Evolutionary conservation across 345 rosid species (phyloP).

Genomic region (Rhizophora apiculata): DNA sequence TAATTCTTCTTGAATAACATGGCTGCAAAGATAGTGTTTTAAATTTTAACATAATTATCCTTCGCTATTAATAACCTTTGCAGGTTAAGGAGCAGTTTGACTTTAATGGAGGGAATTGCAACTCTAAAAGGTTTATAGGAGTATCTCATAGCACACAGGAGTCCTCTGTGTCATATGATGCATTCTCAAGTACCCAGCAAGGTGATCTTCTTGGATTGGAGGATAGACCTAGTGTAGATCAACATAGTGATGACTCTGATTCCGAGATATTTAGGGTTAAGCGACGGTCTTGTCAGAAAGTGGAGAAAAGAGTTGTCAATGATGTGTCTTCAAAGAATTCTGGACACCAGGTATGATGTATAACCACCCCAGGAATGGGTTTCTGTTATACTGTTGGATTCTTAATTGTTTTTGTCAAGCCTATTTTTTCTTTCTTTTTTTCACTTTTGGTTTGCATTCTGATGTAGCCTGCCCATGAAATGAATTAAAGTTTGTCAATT

Average conservation of each 20-base stretch:
- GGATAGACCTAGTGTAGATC: slow-evolving; percentile 31
- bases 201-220: slow-evolving; percentile 28
- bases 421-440: no score
- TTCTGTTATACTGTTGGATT: no score
- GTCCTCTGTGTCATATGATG: slow-evolving; percentile 38
- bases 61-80: slow-evolving; percentile 10
- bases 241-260: slow-evolving; percentile 81
- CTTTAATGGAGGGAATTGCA: slow-evolving; percentile 29
- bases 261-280: slow-evolving; percentile 82
- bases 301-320: slow-evolving; percentile 51
- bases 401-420: no score
- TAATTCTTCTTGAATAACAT: background rate
- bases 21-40: background rate
- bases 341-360: slow-evolving; percentile 57
- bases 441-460: no score
- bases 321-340: slow-evolving; percentile 38
- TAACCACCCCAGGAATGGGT: background rate
- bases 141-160: slow-evolving; percentile 30
- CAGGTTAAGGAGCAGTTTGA: slow-evolving; percentile 51
- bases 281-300: slow-evolving; percentile 71
- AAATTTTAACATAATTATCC: background rate
- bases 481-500: no score
- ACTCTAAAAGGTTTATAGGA: slow-evolving; percentile 34
- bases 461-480: no score
- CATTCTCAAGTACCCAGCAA: slow-evolving; percentile 20